These are phyloP conservation scores for Apiotrichum brassicae DNA, from an alignment of 1,284 basidiomycete genomes.

Conservation along the genomic window DNA sequence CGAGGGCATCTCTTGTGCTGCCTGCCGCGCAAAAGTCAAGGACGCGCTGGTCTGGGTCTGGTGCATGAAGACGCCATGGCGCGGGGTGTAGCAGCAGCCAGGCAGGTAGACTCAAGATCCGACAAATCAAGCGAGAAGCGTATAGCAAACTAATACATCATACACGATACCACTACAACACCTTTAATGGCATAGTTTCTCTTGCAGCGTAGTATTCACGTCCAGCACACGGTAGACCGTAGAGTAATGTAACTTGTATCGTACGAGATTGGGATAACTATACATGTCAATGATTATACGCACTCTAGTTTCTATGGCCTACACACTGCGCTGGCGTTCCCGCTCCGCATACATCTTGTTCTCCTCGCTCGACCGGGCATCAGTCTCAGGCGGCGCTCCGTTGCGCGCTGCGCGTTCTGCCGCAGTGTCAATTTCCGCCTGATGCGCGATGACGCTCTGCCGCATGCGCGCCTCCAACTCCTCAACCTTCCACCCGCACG, in stretches of 20 bases:
- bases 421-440: background rate
- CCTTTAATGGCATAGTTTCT: no score
- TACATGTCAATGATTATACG: no score
- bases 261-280: no score
- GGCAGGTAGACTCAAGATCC: background rate
- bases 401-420: background rate
- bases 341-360: background rate
- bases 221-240: no score
- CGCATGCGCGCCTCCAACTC: constrained; percentile 28
- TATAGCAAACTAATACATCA: no score
- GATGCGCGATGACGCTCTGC: background rate
- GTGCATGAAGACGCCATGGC: constrained; percentile 3
- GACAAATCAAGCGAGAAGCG: no score
- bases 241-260: no score
- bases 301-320: no score
- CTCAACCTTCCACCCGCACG: constrained; percentile 28
- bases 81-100: background rate
- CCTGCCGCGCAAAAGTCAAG: background rate
- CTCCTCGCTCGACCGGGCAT: background rate
- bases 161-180: no score
- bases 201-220: no score
- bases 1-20: background rate
- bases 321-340: background rate
- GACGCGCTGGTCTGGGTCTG: constrained; percentile 1
- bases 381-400: background rate